Conservation (phyloP, 2,329 filamentous ascomycete genomes). For the Arthrinium phaeospermum region DNA sequence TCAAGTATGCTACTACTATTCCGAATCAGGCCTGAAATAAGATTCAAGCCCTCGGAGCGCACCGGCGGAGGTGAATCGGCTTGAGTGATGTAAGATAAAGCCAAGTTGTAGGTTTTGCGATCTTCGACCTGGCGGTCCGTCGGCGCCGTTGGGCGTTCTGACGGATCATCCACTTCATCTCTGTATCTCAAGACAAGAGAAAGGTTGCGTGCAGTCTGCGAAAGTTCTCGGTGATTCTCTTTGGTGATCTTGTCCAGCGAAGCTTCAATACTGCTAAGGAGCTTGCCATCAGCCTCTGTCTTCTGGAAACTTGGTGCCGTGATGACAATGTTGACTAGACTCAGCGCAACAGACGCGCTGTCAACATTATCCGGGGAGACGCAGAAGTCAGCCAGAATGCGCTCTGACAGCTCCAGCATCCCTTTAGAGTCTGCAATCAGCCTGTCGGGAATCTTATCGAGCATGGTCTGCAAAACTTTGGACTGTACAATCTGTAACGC, state of each 20-base stretch:
- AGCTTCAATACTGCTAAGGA: constrained; percentile 53
- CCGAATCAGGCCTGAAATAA: constrained; percentile 63
- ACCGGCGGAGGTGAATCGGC: constrained; percentile 69
- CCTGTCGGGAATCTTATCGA: constrained; percentile 66
- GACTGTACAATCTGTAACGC: constrained; percentile 60
- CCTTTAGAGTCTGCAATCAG: constrained; percentile 69
- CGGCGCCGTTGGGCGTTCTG: constrained; percentile 44
- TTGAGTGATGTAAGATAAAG: constrained; percentile 67
- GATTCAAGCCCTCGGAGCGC: constrained; percentile 67
- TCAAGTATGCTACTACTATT: constrained; percentile 65
- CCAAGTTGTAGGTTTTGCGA: constrained; percentile 65
- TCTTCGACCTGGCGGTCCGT: constrained; percentile 62
- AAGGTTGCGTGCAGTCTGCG: constrained; percentile 62
- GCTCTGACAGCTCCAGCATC: constrained; percentile 66
- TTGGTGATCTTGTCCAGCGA: constrained; percentile 53
- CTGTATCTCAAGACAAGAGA: constrained; percentile 61
- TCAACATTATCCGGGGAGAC: constrained; percentile 52
- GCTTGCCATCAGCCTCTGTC: constrained; percentile 31
- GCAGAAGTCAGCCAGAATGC: constrained; percentile 59
- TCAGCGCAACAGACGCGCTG: constrained; percentile 59
- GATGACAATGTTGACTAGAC: constrained; percentile 65
- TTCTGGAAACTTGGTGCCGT: constrained; percentile 62
- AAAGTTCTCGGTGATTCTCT: constrained; percentile 47
- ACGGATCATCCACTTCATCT: constrained; percentile 55
- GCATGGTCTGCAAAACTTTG: constrained; percentile 68